phyloP scores from a whole-genome alignment of 352 stramenopile species.

The Pythium angustatum region DNA sequence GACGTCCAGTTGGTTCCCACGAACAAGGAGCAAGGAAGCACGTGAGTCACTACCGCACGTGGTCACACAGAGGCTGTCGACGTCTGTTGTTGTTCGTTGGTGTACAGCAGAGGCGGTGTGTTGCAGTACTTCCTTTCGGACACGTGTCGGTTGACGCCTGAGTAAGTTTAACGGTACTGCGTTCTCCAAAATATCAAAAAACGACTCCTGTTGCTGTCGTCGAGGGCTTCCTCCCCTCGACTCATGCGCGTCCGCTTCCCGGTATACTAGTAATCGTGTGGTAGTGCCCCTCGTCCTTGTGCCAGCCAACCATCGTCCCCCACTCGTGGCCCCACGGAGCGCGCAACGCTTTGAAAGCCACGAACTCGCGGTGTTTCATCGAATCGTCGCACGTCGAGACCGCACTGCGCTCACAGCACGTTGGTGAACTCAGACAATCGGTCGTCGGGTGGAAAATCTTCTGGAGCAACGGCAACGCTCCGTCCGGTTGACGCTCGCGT shows the following conservation, averaged over 20 bases:
- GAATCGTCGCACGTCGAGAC: not conserved
- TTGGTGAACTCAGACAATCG: not conserved
- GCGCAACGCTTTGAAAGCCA: not conserved
- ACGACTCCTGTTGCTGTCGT: too few relatives aligned
- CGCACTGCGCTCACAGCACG: not conserved
- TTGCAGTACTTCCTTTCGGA: too few relatives aligned
- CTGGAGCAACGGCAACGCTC: not conserved
- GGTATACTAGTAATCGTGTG: not conserved
- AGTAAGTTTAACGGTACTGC: too few relatives aligned
- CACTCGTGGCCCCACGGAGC: not conserved
- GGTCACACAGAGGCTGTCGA: too few relatives aligned
- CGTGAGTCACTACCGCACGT: too few relatives aligned
- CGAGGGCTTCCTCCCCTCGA: too few relatives aligned
- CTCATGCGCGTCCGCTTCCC: too few relatives aligned
- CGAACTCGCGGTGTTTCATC: not conserved
- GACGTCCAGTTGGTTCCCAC: not conserved
- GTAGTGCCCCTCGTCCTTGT: not conserved
- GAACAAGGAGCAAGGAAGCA: too few relatives aligned
- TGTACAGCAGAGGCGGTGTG: too few relatives aligned
- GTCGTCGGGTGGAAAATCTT: slow-evolving; percentile 1
- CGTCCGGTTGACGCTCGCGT: not conserved
- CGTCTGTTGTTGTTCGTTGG: too few relatives aligned
- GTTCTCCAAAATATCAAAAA: too few relatives aligned
- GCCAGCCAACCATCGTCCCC: not conserved
- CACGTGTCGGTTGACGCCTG: too few relatives aligned